phyloP scores from a whole-genome alignment of 352 stramenopile genomes.

The Globisporangium spiculum region DNA sequence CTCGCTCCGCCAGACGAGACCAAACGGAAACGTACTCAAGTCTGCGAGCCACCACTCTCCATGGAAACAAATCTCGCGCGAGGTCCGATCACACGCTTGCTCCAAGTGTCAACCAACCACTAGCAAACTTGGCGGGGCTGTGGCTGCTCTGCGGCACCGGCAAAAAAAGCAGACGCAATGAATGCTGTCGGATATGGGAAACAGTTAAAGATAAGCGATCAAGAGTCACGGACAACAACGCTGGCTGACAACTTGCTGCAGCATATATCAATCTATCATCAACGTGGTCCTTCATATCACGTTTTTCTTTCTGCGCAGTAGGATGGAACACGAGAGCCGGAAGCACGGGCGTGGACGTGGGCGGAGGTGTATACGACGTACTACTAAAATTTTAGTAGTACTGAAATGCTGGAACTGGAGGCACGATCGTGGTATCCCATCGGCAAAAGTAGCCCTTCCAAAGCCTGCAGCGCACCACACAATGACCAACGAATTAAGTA shows the following conservation, averaged over 20 bases:
- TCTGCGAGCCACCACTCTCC: background rate
- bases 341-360: background rate
- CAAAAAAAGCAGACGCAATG: background rate
- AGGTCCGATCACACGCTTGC: background rate
- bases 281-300: background rate
- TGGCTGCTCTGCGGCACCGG: no score
- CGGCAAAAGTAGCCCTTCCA: slow-evolving; percentile 87
- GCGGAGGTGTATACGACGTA: background rate
- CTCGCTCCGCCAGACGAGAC: background rate
- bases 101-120: background rate
- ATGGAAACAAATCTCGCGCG: background rate
- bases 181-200: background rate
- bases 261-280: background rate
- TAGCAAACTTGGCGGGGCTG: background rate
- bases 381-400: slow-evolving; percentile 49
- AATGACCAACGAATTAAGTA: background rate
- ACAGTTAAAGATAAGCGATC: background rate
- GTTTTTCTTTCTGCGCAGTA: background rate
- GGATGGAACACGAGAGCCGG: background rate
- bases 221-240: background rate
- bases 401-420: slow-evolving; percentile 60
- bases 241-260: background rate
- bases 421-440: slow-evolving; percentile 77
- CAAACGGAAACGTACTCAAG: background rate
- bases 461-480: slow-evolving; percentile 34